Conservation (phyloP, 1,284 basidiomycete genomes). For the Moniliophthora roreri region DNA sequence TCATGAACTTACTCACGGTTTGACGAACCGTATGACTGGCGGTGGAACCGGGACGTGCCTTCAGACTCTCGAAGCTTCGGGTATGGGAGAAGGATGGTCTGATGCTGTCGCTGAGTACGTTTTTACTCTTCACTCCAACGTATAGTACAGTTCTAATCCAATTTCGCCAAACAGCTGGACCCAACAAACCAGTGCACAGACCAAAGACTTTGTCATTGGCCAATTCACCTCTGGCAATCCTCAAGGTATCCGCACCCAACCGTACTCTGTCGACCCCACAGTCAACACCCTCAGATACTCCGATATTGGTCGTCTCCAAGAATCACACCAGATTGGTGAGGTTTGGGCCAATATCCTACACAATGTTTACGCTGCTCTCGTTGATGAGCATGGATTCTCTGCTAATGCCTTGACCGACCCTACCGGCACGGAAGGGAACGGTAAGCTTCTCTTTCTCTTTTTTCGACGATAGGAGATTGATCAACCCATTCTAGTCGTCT, state of each 20-base stretch:
- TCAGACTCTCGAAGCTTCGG: conserved; percentile 46
- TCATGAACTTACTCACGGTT: conserved; percentile 29
- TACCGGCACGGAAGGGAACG: conserved; percentile 42
- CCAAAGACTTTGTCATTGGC: conserved; percentile 3
- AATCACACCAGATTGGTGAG: conserved; percentile 33
- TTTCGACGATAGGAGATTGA: no score
- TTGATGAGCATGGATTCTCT: conserved; percentile 40
- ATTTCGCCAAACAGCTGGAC: background rate
- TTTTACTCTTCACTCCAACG: background rate
- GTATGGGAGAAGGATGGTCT: conserved; percentile 55
- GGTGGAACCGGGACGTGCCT: conserved; percentile 50
- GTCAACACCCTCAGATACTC: conserved; percentile 41
- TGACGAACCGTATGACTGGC: conserved; percentile 37
- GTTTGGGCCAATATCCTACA: conserved; percentile 54
- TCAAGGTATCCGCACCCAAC: conserved; percentile 36
- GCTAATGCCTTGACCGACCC: conserved; percentile 39
- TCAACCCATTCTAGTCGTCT: no score
- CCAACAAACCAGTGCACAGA: background rate
- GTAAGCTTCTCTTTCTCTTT: no score
- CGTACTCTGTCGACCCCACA: conserved; percentile 41
- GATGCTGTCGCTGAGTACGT: conserved; percentile 50
- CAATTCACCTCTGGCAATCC: conserved; percentile 23
- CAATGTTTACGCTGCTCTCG: conserved; percentile 49
- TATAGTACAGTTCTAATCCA: background rate
- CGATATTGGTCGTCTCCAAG: conserved; percentile 27